Percentiles rank a stretch among this genome's conserved stretches.
Conservation (phyloP, 2,329 filamentous ascomycete species). For the Myriosclerotinia curreyana region DNA sequence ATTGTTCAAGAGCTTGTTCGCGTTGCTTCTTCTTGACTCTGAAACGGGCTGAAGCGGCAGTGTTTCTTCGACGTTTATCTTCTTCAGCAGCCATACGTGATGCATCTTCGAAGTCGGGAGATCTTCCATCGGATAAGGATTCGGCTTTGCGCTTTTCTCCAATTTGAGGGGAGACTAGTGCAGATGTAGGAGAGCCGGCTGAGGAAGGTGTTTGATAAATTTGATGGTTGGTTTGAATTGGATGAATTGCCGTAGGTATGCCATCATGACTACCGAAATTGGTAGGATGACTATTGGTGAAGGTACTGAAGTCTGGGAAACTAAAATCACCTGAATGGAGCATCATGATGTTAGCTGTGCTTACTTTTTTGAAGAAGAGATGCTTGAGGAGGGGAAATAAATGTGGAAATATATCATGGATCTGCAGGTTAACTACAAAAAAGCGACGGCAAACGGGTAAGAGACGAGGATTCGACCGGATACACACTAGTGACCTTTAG, state of each 20-base stretch:
- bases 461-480: slow-evolving; percentile 14
- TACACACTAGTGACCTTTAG: slow-evolving; percentile 15
- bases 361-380: slow-evolving; percentile 24
- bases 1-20: slow-evolving; percentile 78
- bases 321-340: slow-evolving; percentile 36
- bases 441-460: slow-evolving; percentile 15
- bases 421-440: slow-evolving; percentile 9
- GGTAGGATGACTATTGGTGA: slow-evolving; percentile 25
- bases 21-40: slow-evolving; percentile 95
- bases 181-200: slow-evolving; percentile 26
- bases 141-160: slow-evolving; percentile 38
- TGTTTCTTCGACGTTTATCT: slow-evolving; percentile 86
- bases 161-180: slow-evolving; percentile 34
- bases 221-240: slow-evolving; percentile 29
- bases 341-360: slow-evolving; percentile 35
- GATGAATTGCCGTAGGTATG: slow-evolving; percentile 23
- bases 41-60: slow-evolving; percentile 83
- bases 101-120: slow-evolving; percentile 59
- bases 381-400: slow-evolving; percentile 14
- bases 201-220: slow-evolving; percentile 28
- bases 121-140: slow-evolving; percentile 40
- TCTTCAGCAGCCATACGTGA: slow-evolving; percentile 77
- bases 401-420: slow-evolving; percentile 18
- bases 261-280: slow-evolving; percentile 26
- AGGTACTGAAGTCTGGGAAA: slow-evolving; percentile 38